Base-by-base conservation (phyloP, 1,284 basidiomycete genomes). In the Sanghuangporus baumii region DNA sequence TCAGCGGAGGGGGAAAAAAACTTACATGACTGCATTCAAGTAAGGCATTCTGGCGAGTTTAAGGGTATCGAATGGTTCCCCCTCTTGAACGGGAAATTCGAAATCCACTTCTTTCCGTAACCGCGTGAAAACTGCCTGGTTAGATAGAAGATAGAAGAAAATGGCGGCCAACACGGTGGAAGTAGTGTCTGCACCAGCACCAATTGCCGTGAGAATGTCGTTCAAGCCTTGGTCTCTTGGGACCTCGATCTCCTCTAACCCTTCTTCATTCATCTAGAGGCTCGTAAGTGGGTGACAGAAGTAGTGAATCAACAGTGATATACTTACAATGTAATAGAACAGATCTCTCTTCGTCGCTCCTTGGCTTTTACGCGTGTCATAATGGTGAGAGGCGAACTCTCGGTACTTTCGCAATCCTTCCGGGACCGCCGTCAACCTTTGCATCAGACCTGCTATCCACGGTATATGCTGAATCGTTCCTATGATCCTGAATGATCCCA, bases 131-230 rank as follows among this genome's bases (percentile, higher is more conserved):
- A 65, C 64, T 1, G 57, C 63, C 3, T 73, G 75, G 61, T 77
- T 69, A 37, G 57, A 50, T 34, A 77, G 66, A 2, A 79, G 64
- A 65, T 73, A 71, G 61, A 73, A 74, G 12, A 71, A 64, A 2
- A 72, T 61, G 5, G 71, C 71, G 9, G 63, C 71, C 0, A 76
- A 65, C 0, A 73, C 71, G 1, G 72, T 73, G 18, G 74, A 66
- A 37, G 69, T 70, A 9, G 74, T 75, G 60, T 79, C 78, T 31
- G 78, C 69, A 36, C 77, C 77, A 6, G 63, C 63, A 12, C 76
- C 47, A 47, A 79, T 76, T 7, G 75, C 74, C 4, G 78, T 67
- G 12, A 70, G 55, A 2, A 71, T 66, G 52, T 78, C 74, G 12
- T 72, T 68, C n/a, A 70, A 55, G 41, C 78, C 67, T 54, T 69